phyloP scores from a whole-genome alignment of 1,284 basidiomycete species.

The Leccinum subatratum region DNA sequence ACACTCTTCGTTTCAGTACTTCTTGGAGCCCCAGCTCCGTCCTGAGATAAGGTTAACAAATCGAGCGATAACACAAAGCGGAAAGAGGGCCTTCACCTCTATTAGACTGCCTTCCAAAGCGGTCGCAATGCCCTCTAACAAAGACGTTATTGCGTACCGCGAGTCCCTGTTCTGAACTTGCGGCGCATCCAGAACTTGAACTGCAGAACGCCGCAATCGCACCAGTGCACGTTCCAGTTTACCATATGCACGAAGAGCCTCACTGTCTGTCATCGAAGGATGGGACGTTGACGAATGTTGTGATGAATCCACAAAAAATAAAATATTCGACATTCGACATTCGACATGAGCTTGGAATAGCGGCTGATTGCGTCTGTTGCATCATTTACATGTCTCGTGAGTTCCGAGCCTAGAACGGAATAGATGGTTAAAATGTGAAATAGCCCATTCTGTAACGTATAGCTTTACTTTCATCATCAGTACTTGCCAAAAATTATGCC shows the following conservation, averaged over 20 bases:
- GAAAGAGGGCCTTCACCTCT: conserved; percentile 24
- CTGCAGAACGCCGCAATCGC: conserved; percentile 46
- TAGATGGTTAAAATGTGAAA: not conserved
- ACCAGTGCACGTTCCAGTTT: conserved; percentile 61
- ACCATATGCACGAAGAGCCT: conserved; percentile 36
- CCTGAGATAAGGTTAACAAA: conserved; percentile 20
- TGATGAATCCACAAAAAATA: not conserved
- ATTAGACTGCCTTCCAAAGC: conserved; percentile 22
- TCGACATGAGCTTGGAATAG: conserved; percentile 17
- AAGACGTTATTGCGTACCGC: conserved; percentile 2
- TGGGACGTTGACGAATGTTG: conserved; percentile 1
- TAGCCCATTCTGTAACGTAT: no score
- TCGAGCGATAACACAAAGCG: not conserved
- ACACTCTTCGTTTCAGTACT: conserved; percentile 30
- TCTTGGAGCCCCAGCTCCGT: conserved; percentile 17
- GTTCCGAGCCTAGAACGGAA: conserved; percentile 18
- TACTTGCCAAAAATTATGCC: no score
- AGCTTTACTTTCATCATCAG: conserved; percentile 20
- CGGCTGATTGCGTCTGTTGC: conserved; percentile 18
- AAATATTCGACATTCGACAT: conserved; percentile 20
- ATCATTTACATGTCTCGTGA: conserved; percentile 22
- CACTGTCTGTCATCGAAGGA: conserved; percentile 17
- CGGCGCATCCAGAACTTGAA: conserved; percentile 42
- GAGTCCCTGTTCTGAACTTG: conserved; percentile 15
- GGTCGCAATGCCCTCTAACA: conserved; percentile 26